These are phyloP conservation scores for Colletotrichum lini DNA, from an alignment of 2,329 filamentous ascomycete genomes.

Conservation along the genomic window DNA sequence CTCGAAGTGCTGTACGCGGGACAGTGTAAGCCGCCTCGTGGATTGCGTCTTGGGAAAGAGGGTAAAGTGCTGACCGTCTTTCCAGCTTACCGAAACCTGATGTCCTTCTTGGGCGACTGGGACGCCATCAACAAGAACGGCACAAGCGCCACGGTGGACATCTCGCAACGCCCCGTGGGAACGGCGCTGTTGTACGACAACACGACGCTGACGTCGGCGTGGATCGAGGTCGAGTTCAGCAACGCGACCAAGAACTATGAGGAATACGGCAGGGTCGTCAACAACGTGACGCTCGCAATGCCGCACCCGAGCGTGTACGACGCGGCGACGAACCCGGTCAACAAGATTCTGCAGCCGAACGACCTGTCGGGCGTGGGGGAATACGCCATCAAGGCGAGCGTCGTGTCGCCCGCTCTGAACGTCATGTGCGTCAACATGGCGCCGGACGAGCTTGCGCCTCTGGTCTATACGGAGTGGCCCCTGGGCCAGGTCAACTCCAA, in stretches of 20 bases:
- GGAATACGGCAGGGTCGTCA: constrained; percentile 71
- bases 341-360: constrained; percentile 78
- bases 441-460: constrained; percentile 69
- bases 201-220: constrained; percentile 77
- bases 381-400: constrained; percentile 77
- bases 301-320: constrained; percentile 79
- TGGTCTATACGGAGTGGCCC: constrained; percentile 76
- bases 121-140: constrained; percentile 59
- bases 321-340: constrained; percentile 73
- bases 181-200: constrained; percentile 79
- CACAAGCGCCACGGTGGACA: constrained; percentile 56
- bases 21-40: constrained; percentile 57
- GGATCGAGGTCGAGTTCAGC: constrained; percentile 72
- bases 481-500: constrained; percentile 49
- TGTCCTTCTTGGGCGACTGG: constrained; percentile 73
- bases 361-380: constrained; percentile 76
- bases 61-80: constrained; percentile 26
- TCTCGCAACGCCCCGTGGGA: constrained; percentile 68
- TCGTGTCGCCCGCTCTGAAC: constrained; percentile 79
- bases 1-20: constrained; percentile 79
- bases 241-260: constrained; percentile 67
- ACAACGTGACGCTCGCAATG: constrained; percentile 84
- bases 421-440: constrained; percentile 80
- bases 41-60: neutral
- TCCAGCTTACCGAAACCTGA: constrained; percentile 76